These are phyloP conservation scores for Hypoxylon perforatum DNA, from an alignment of 495 filamentous ascomycete genomes.

Conservation along the genomic window DNA sequence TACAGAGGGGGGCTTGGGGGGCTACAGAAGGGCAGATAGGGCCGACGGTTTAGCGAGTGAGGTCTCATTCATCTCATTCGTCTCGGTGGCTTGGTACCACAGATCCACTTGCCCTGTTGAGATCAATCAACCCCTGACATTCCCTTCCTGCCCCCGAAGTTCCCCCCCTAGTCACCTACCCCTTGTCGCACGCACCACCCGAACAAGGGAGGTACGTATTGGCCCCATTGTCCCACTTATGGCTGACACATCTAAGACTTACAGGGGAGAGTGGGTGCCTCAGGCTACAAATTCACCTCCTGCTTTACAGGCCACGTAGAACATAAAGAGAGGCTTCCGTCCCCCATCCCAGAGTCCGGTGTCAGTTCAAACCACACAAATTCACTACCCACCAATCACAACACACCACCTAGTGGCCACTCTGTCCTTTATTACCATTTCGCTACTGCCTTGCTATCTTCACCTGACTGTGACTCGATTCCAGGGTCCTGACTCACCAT, in stretches of 20 bases:
- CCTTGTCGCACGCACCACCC: neutral
- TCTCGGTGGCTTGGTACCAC: slow-evolving; percentile 41
- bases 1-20: no score
- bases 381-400: slow-evolving; percentile 11
- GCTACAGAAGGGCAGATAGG: slow-evolving; percentile 1
- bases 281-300: slow-evolving; percentile 23
- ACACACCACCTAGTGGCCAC: slow-evolving; percentile 23
- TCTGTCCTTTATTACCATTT: slow-evolving; percentile 20
- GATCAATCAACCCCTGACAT: slow-evolving; percentile 36
- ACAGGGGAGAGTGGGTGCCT: slow-evolving; percentile 24
- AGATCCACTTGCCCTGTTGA: slow-evolving; percentile 38
- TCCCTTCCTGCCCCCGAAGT: slow-evolving; percentile 23
- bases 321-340: slow-evolving; percentile 45
- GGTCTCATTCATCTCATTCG: slow-evolving; percentile 21
- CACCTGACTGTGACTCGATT: slow-evolving; percentile 24
- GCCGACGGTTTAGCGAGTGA: neutral
- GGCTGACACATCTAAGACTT: slow-evolving; percentile 36
- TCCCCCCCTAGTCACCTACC: slow-evolving; percentile 3
- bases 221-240: slow-evolving; percentile 22
- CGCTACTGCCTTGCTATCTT: slow-evolving; percentile 6
- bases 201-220: slow-evolving; percentile 25
- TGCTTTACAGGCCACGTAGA: slow-evolving; percentile 46
- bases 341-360: slow-evolving; percentile 5
- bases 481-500: slow-evolving; percentile 28
- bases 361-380: slow-evolving; percentile 1